Percentiles rank a stretch among this genome's conserved stretches.
Evolutionary conservation across 1,139 yeast species (phyloP).

Genomic region (Geotrichum bryndzae): DNA sequence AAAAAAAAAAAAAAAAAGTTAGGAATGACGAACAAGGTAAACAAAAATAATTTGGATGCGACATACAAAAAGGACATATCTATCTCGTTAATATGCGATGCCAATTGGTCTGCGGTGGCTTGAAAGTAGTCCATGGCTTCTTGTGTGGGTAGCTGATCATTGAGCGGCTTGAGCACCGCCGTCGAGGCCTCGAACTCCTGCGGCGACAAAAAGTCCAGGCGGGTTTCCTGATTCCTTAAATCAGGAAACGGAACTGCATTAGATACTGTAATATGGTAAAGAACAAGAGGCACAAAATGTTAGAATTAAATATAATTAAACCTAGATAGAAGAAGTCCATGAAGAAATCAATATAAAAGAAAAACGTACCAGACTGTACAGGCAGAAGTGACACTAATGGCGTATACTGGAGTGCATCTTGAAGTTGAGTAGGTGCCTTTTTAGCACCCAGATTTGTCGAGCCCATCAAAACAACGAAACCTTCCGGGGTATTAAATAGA

Average conservation of each 20-base stretch:
- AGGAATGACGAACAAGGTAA: neutral
- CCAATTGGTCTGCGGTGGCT: constrained; percentile 7
- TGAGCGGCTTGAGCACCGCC: constrained; percentile 4
- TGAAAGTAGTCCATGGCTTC: constrained; percentile 8
- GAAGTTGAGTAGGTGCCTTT: constrained; percentile 15
- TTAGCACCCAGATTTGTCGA: constrained; percentile 6
- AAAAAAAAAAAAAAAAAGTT: neutral
- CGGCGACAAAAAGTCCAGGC: constrained; percentile 10
- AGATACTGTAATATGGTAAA: constrained; percentile 1
- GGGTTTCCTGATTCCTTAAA: constrained; percentile 1
- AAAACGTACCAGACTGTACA: constrained; percentile 16
- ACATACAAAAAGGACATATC: constrained; percentile 17
- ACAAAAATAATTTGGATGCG: neutral
- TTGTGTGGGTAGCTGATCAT: constrained; percentile 5
- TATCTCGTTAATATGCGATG: constrained; percentile 3
- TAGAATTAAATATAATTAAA: neutral
- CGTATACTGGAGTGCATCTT: constrained; percentile 18
- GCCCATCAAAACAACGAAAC: neutral
- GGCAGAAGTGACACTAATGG: constrained; percentile 18
- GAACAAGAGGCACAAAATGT: neutral
- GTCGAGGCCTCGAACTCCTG: constrained; percentile 11
- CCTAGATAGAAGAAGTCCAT: too few species aligned
- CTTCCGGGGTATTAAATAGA: too few species aligned
- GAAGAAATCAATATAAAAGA: neutral
- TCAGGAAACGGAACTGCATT: constrained; percentile 11